Evolutionary conservation across 2,329 filamentous ascomycete genomes (phyloP), one percentile per base, ranked within the genome.

Genomic region (Apiospora malaysiana): DNA sequence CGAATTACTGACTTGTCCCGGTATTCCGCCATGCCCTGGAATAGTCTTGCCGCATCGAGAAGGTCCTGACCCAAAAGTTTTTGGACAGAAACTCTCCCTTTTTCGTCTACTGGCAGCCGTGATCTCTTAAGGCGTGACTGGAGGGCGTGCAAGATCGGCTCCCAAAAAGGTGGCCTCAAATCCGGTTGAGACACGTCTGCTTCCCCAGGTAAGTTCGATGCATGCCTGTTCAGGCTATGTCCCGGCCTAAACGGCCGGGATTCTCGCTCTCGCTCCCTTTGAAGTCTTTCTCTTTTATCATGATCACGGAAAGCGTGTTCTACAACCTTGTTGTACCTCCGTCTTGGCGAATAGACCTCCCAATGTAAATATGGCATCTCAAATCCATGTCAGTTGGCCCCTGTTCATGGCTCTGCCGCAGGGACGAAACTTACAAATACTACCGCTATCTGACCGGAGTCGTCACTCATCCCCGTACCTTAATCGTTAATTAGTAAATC

Each of bases 351-450:
- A 16, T 82, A 81, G 0, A 79, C 81, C 45, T 84, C 83, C 82
- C 82, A 84, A 32, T 84, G 82, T 1, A 84, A 77, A 59, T 80
- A 83, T 0, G 81, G 81, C 78, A 83, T 81, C 81, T 83, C 23
- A 0, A 45, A 4, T 18, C 25, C 47, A 21, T 45, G 32, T 45
- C 9, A 18, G 14, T 40, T 1, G 18, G 23, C n/a, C 16, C 42
- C 7, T 4, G 3, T 46, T 21, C 45, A 46, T 21, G 16, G 16
- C 21, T 46, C 16, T 21, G 16, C 18, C 6, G 16, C 45, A 18
- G 14, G 45, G 14, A 16, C 12, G 1, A n/a, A 46, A 74, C 75
- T 63, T 49, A 78, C 76, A 25, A 78, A 78, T 0, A 78, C 67
- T 0, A 75, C 76, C 43, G 78, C 73, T 10, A 77, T 76, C 1